Evolutionary conservation across 1,284 basidiomycete species (phyloP), one percentile per base, ranked within the genome.

Genomic region (Wolfiporia cocos): DNA sequence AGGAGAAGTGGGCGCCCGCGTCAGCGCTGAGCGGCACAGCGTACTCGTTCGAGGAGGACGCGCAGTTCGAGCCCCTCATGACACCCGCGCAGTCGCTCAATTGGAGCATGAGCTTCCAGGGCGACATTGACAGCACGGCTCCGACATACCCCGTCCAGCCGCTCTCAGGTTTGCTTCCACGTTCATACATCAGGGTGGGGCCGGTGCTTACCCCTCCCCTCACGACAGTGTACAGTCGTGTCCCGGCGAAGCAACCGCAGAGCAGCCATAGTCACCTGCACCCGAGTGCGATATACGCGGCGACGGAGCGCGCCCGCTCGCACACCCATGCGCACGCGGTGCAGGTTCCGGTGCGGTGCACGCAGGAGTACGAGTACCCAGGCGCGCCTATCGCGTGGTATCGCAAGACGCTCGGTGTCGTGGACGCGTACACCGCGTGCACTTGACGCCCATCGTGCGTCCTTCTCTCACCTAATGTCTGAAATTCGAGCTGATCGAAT

Each of bases 71-170:
- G 36, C 40, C 52, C 11, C 48, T 55, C 45, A 50, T 54, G 50
- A 57, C 55, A 10, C 55, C 55, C 35, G 55, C 55, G 32, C 53
- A 57, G 36, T 48, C 47, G 3, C 41, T 57, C 12, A 38, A 44
- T 9, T 57, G 55, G 55, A 46, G 43, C 32, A 36, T 52, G 40
- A 44, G 47, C 28, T 49, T 42, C 20, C 37, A 29, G 14, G 20
- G 11, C 34, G 17, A 48, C 34, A 3, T 38, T 10, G 23, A 23
- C 31, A 24, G 14, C 18, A 9, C 39, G 23, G n/a, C 37, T 6
- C 12, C 37, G 14, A 37, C 34, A 5, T 53, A 53, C 22, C 49
- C 50, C 18, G 37, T 49, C 28, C 48, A 48, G 22, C 36, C 41
- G 35, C 44, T 48, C 5, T 52, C 53, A 1, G 28, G 51, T 49